Evolutionary conservation across 2,329 filamentous ascomycete genomes (phyloP).

Genomic region (Dactylellina drechsleri): DNA sequence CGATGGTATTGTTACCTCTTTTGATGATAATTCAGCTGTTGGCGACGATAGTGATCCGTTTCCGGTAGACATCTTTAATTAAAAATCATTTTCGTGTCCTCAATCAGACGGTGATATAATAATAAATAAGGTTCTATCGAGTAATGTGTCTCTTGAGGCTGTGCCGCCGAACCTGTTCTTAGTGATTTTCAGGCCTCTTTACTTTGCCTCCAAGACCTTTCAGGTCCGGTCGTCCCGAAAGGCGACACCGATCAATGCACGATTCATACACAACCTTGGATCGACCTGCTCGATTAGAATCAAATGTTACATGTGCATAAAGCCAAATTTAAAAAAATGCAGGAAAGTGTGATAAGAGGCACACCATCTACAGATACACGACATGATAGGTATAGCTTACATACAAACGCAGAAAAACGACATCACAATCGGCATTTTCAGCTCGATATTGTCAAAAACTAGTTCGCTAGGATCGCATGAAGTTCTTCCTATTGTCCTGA

Average conservation of each 20-base stretch:
- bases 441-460: neutral
- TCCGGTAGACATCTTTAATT: neutral
- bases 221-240: neutral
- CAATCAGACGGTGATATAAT: neutral
- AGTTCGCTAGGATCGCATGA: neutral
- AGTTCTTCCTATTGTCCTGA: neutral
- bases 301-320: neutral
- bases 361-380: conserved; percentile 2
- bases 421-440: conserved; percentile 8
- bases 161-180: conserved; percentile 2
- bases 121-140: neutral
- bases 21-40: conserved; percentile 15
- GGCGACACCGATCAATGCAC: conserved; percentile 8
- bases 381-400: neutral
- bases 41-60: neutral
- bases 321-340: conserved; percentile 33
- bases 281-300: conserved; percentile 18
- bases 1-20: conserved; percentile 14
- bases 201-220: neutral
- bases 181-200: neutral
- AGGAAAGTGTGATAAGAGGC: conserved; percentile 11
- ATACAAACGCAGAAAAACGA: neutral
- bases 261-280: conserved; percentile 6
- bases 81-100: neutral
- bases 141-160: neutral